Evolutionary conservation across 768 basidiomycete genomes (phyloP), one percentile per base, ranked within the genome.

Genomic region (Suillus tomentosus): DNA sequence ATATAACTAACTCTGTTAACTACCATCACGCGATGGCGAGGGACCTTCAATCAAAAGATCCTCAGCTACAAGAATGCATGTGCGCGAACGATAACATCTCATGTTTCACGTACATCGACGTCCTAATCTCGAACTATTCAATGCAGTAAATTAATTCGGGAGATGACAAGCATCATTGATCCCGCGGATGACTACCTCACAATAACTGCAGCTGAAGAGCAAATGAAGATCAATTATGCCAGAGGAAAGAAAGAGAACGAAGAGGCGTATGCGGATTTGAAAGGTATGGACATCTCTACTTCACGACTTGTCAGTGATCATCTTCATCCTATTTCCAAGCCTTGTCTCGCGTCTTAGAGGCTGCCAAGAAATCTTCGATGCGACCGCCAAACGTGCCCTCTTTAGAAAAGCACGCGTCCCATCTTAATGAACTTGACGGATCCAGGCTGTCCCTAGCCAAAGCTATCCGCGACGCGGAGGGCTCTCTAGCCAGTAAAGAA

Each of bases 171-270:
- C 4, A 87, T 92, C 63, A 90, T 94, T 62, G 87, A 91, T 69
- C 89, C 90, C 13, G 87, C 89, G 50, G 90, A 92, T 61, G 92
- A 94, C 74, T 92, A 87, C 71, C 77, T 89, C 63, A 88, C 89
- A 14, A 90, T 94, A 57, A 85, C 87, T 17, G 85, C 83, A 8
- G 87, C 90, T 9, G 90, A 93, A 68, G 87, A 92, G 64, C 86
- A 83, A 67, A 87, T 91, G 71, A 82, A 82, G 15, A 68, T 80
- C 8, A 85, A 85, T 11, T 85, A 88, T 64, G 78, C 82, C 8
- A 80, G 76, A 61, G 78, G 86, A 58, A 89, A 84, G 75, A 88
- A 86, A 68, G 89, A 90, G 53, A 73, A 89, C 0, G 91, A 92
- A 55, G 85, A 89, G 54, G 82, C 85, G 3, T 87, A 89, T 65